phyloP scores from a whole-genome alignment of 441 rosid genomes.

The Erodium moschatum region DNA sequence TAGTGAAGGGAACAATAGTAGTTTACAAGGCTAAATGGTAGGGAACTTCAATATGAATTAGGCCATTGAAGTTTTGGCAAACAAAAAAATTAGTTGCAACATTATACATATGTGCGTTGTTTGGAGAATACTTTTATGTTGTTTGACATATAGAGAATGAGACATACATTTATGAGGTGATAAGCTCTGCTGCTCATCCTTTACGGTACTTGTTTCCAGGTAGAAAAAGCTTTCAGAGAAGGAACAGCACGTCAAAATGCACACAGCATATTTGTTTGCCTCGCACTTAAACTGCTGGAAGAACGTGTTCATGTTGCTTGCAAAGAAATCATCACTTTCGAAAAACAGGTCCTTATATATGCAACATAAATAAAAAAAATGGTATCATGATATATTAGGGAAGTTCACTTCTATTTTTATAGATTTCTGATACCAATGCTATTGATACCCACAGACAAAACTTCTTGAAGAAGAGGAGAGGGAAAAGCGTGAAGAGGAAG shows the following conservation, averaged over 20 bases:
- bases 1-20: background rate
- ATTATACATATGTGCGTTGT: background rate
- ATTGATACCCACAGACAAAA: constrained; percentile 45
- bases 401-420: constrained; percentile 2
- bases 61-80: background rate
- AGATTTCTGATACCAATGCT: constrained; percentile 17
- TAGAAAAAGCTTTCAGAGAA: constrained; percentile 96
- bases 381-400: background rate
- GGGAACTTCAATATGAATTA: no score
- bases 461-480: constrained; percentile 97
- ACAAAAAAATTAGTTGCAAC: background rate
- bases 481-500: constrained; percentile 94
- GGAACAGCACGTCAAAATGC: constrained; percentile 99
- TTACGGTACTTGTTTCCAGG: constrained; percentile 39
- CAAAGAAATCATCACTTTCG: constrained; percentile 85
- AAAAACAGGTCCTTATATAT: constrained; percentile 61
- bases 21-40: background rate
- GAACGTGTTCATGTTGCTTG: constrained; percentile 93
- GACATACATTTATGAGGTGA: no score
- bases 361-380: background rate
- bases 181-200: background rate
- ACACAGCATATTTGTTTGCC: constrained; percentile 86
- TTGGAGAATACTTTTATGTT: no score
- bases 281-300: constrained; percentile 69
- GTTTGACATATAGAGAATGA: no score